Evolutionary conservation across 768 basidiomycete species (phyloP), one percentile per base, ranked within the genome.

Genomic region (Tylopilus cervinicoccineus): DNA sequence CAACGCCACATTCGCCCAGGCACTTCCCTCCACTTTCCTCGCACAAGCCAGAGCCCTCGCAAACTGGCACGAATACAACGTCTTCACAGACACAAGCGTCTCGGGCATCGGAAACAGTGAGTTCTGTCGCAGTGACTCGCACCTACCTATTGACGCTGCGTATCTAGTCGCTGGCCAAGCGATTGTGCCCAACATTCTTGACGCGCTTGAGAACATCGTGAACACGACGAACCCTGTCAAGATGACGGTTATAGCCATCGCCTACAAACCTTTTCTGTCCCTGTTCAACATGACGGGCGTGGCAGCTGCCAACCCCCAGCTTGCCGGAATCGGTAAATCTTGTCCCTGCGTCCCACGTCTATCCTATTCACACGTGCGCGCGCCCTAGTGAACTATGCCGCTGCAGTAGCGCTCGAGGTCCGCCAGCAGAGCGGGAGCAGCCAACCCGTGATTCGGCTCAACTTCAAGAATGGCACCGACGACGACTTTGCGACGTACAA

Each of bases 191-290:
- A 73, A 75, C 7, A 77, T 91, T 50, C 52, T 88, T 12, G 56
- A 70, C 28, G 76, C 77, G 7, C 69, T 90, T 27, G 58, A 70
- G 0, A 67, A 67, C 10, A 81, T 90, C 63, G 67, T 68, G 8
- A 74, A 81, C 54, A 37, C 65, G 4, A 68, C 72, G 3, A 72
- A 80, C 50, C 76, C 82, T 0, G 56, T 81, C 47, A 81, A 83
- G 61, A 59, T 91, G 34, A 64, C 73, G 22, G 78, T 84, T 54
- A 71, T 78, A 27, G 80, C 79, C 10, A 72, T 83, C 43, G 75
- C 86, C 0, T 90, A 89, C 72, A 88, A 89, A 64, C 87, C 87
- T 0, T 85, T 89, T 70, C 50, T 88, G 27, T 83, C 83, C 9
- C 64, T 90, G 38, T 89, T 90, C 72, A 85, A 86, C 65, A 82